Conservation (phyloP, 2,329 filamentous ascomycete species). For the Mollisiaceae sp. region DNA sequence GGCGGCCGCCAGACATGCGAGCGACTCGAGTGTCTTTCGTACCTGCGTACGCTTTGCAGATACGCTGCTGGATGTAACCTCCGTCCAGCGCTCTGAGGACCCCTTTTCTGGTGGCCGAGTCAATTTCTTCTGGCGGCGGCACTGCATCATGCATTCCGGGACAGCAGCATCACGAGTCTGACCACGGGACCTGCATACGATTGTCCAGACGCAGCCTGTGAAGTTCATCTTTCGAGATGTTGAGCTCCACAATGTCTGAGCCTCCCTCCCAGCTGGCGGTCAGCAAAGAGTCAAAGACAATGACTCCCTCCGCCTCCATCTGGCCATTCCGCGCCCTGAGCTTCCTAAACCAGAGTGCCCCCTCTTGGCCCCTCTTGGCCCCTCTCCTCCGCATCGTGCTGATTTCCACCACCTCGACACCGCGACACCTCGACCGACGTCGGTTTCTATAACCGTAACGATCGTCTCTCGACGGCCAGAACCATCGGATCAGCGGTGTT, state of each 20-base stretch:
- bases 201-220: background rate
- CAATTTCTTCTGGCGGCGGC: constrained; percentile 5
- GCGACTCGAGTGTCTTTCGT: constrained; percentile 7
- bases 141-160: background rate
- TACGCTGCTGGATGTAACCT: background rate
- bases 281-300: background rate
- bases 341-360: background rate
- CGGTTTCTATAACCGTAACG: background rate
- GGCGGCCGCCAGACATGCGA: background rate
- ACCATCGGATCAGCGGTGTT: background rate
- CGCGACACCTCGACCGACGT: background rate
- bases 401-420: background rate
- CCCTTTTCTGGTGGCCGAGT: background rate
- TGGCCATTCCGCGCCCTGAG: background rate
- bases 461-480: background rate
- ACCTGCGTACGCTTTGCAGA: constrained; percentile 12
- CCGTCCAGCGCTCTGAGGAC: background rate
- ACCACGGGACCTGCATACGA: constrained; percentile 16
- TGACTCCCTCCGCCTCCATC: background rate
- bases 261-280: background rate
- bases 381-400: constrained; percentile 5
- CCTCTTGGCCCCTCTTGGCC: background rate
- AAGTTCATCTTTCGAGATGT: background rate
- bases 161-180: constrained; percentile 8
- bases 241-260: background rate